Base-by-base conservation (phyloP, 768 basidiomycete genomes). In the Russula emetica region DNA sequence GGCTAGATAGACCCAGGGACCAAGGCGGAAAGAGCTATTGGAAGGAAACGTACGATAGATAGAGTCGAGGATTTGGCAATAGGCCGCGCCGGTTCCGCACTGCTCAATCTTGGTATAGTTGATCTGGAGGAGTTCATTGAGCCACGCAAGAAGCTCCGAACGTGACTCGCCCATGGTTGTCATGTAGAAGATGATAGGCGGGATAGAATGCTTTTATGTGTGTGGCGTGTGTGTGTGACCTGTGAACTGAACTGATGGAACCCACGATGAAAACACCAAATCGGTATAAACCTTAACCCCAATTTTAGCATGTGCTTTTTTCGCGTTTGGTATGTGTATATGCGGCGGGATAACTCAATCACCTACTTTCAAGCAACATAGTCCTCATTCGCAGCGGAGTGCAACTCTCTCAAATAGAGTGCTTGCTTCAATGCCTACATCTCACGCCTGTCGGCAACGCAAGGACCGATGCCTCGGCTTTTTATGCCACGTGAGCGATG, bases 51-150 rank as follows among this genome's bases (percentile, higher is more conserved):
- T 66, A 92, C 94, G 86, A 74, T 90, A 98, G 78, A 98, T 85
- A 51, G 92, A 94, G 79, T 98, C 97, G 66, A 98, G 76, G 72
- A 98, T 80, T 76, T 98, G 97, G 72, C 93, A 94, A 75, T 98
- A 98, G 34, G 92, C 94, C 3, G 85, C 94, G 55, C 96, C 96
- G 0, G 86, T 84, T 18, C 93, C 93, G 72, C 90, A 93, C 74
- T 94, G 91, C 76, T 94, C 92, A 67, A 97, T 77, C 76, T 96
- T 98, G 14, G 90, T 92, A 78, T 94, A 93, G 78, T 87, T 89
- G 70, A 92, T 79, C 74, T 92, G 88, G 1, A 98, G 83, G 26
- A 99, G 85, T 49, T 95, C 91, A 76, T 99, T 98, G 70, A 97
- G 78, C 97, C 97, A 99, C 50, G 82, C 82, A 18, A 99, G 71